These are phyloP conservation scores for Calonectria montana DNA, from an alignment of 2,329 filamentous ascomycete genomes.

Conservation along the genomic window DNA sequence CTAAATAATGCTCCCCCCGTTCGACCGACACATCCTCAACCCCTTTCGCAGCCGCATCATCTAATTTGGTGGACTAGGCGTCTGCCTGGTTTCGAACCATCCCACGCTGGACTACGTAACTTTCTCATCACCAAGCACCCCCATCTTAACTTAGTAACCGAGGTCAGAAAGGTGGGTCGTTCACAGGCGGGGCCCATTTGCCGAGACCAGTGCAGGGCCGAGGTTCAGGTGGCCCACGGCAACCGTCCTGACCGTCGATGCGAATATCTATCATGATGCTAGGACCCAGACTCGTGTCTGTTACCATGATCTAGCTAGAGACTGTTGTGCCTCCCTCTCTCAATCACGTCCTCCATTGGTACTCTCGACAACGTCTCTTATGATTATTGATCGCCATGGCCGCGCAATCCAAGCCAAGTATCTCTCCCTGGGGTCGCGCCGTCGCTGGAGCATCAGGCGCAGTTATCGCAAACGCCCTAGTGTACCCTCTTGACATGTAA, in stretches of 20 bases:
- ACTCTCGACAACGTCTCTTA: neutral
- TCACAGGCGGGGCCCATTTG: constrained; percentile 42
- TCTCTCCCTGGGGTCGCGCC: constrained; percentile 94
- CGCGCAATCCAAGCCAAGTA: constrained; percentile 72
- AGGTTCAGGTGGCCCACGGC: constrained; percentile 36
- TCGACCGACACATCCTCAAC: neutral
- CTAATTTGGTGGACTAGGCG: neutral
- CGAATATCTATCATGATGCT: constrained; percentile 34
- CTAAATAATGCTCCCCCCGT: neutral
- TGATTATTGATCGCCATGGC: constrained; percentile 54
- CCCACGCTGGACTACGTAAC: constrained; percentile 1
- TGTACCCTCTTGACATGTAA: constrained; percentile 97
- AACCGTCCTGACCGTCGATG: constrained; percentile 27
- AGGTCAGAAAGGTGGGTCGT: constrained; percentile 37
- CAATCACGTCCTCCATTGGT: neutral
- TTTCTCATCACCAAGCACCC: neutral
- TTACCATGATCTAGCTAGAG: constrained; percentile 26
- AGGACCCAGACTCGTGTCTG: constrained; percentile 21
- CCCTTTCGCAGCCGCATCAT: neutral
- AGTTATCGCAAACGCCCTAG: constrained; percentile 92
- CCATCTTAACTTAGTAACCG: constrained; percentile 38
- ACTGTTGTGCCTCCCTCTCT: constrained; percentile 8
- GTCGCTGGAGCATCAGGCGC: constrained; percentile 93
- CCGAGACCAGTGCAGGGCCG: constrained; percentile 41
- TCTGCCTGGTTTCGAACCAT: constrained; percentile 10